These are phyloP conservation scores for Chiua virens DNA, from an alignment of 768 basidiomycete species.

Conservation along the genomic window DNA sequence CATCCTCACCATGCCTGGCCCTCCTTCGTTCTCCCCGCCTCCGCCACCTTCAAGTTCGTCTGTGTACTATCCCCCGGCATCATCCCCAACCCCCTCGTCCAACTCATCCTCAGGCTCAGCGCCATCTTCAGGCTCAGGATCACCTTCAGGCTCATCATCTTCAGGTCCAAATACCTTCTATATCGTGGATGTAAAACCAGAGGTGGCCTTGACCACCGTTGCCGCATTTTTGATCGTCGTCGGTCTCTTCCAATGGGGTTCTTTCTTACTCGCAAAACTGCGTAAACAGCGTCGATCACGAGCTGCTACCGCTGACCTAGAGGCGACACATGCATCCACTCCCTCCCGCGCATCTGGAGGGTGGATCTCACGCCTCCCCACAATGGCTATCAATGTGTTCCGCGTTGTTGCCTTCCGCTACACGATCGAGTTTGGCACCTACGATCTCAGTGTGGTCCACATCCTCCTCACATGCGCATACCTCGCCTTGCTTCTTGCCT, in stretches of 20 bases:
- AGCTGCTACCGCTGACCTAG: slow-evolving; percentile 10
- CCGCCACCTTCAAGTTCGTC: too few relatives aligned
- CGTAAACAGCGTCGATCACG: neutral
- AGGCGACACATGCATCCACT: slow-evolving; percentile 6
- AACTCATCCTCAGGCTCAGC: too few relatives aligned
- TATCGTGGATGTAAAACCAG: neutral
- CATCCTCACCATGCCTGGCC: too few relatives aligned
- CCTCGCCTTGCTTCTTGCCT: slow-evolving; percentile 42
- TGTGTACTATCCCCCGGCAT: too few relatives aligned
- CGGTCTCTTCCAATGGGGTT: slow-evolving; percentile 28
- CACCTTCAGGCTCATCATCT: too few relatives aligned
- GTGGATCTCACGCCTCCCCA: slow-evolving; percentile 39
- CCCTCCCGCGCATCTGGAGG: slow-evolving; percentile 23
- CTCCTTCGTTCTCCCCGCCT: too few relatives aligned
- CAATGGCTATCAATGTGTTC: slow-evolving; percentile 43
- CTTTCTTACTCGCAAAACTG: slow-evolving; percentile 22
- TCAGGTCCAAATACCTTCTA: too few relatives aligned
- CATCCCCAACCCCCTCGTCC: too few relatives aligned
- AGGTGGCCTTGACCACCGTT: slow-evolving; percentile 19
- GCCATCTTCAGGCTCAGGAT: too few relatives aligned
- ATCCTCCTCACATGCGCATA: slow-evolving; percentile 48
- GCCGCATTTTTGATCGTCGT: slow-evolving; percentile 13
- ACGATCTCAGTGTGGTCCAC: slow-evolving; percentile 42
- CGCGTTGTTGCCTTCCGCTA: slow-evolving; percentile 51
- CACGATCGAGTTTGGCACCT: slow-evolving; percentile 45